Evolutionary conservation across 495 filamentous ascomycete species (phyloP), one percentile per base, ranked within the genome.

Genomic region (Aspergillus avenaceus): DNA sequence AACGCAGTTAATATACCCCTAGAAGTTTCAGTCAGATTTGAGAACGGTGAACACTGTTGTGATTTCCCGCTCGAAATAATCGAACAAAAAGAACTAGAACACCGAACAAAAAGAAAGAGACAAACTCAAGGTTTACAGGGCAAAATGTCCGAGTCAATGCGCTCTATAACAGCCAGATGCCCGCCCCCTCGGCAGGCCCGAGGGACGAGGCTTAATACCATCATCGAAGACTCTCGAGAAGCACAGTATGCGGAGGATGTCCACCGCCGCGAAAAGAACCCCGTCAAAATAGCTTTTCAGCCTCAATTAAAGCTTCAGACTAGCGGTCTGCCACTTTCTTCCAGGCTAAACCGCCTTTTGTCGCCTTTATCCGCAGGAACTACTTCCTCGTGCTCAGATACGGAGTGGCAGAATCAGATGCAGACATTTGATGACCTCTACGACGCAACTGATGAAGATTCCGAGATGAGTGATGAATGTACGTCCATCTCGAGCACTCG

Each of bases 391-490:
- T 73, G 70, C 50, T 75, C 72, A 11, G 72, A 75, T 52, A 60
- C 55, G 23, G 72, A 75, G 55, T 74, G 72, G 71, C 68, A 73
- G 49, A 60, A 68, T 48, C 70, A 70, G 56, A 64, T 78, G 74
- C 52, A 68, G 63, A 56, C 68, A 26, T 91, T 91, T 61, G 89
- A 93, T 60, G 89, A 93, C 50, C 67, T 96, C 18, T 95, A 95
- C 58, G 89, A 95, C 64, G 76, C 87, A 26, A 88, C 87, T 7
- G 83, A 86, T 37, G 81, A 86, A 45, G 89, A 95, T 37, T 80
- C 84, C 5, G 61, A 73, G 18, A 57, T 77, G 54, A 65, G 73
- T 65, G 61, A 78, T 61, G 67, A 75, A 41, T 74, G 63, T 56
- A 65, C 70, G 37, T 75, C 75, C 18, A 59, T 66, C 26, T 64